Conservation (phyloP, 208 protist species). For the Wallacemonas rigidus region DNA sequence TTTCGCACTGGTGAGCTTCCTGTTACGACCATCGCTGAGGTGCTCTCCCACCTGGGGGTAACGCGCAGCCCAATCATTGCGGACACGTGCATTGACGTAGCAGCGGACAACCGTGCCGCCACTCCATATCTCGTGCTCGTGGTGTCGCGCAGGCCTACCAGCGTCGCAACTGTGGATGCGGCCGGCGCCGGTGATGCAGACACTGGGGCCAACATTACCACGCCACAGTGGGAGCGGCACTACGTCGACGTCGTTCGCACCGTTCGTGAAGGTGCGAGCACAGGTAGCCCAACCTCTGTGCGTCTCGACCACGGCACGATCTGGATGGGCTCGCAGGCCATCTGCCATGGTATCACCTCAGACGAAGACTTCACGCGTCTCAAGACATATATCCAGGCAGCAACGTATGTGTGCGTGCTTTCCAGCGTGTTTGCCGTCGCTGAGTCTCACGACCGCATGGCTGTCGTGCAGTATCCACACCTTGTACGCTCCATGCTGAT, state of each 20-base stretch:
- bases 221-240: conserved; percentile 27
- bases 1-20: conserved; percentile 66
- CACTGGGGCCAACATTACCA: too few species aligned
- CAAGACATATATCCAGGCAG: conserved; percentile 64
- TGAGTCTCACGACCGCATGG: conserved; percentile 14
- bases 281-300: conserved; percentile 33
- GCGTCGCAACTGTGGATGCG: background rate
- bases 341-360: conserved; percentile 32
- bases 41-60: conserved; percentile 61
- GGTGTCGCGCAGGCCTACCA: background rate
- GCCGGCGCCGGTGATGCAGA: background rate
- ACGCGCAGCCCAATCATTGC: conserved; percentile 44
- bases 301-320: conserved; percentile 27
- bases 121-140: conserved; percentile 4
- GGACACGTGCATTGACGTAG: conserved; percentile 13
- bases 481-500: conserved; percentile 51
- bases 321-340: conserved; percentile 41
- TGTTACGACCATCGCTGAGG: conserved; percentile 34
- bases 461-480: conserved; percentile 55
- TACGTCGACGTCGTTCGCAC: conserved; percentile 39
- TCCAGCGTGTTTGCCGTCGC: conserved; percentile 37
- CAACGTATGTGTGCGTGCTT: conserved; percentile 59
- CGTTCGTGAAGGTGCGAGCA: conserved; percentile 27
- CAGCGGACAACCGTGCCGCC: background rate
- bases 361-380: conserved; percentile 42